Percentiles rank a stretch among this genome's conserved stretches.
phyloP scores from a whole-genome alignment of 805 yeast species.

The Candida taoyuanica region DNA sequence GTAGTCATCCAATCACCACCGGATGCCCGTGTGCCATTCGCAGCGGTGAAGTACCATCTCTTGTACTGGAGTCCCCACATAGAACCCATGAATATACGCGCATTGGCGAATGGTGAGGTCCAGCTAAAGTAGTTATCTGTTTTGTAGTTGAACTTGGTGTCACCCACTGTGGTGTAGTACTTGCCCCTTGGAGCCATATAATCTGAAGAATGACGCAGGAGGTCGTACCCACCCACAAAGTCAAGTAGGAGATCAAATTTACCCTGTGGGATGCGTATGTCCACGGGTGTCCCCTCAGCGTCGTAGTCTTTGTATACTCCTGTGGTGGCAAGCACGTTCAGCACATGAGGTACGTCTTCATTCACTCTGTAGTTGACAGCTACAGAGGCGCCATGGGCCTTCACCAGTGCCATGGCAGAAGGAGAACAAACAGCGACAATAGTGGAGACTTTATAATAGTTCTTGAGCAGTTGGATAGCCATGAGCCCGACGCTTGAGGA shows the following conservation, averaged over 20 bases:
- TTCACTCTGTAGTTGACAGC: slow-evolving; percentile 44
- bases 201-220: slow-evolving; percentile 35
- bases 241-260: slow-evolving; percentile 67
- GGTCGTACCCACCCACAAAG: slow-evolving; percentile 61
- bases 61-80: slow-evolving; percentile 35
- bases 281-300: slow-evolving; percentile 24
- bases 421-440: slow-evolving; percentile 59
- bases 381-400: slow-evolving; percentile 47
- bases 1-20: slow-evolving; percentile 34
- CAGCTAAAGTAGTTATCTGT: slow-evolving; percentile 33
- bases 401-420: slow-evolving; percentile 41
- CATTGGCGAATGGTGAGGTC: slow-evolving; percentile 32
- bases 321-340: slow-evolving; percentile 21
- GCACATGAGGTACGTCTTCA: slow-evolving; percentile 20
- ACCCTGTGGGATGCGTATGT: slow-evolving; percentile 16
- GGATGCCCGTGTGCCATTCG: slow-evolving; percentile 1
- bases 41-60: slow-evolving; percentile 33
- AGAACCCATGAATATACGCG: slow-evolving; percentile 33
- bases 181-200: slow-evolving; percentile 39
- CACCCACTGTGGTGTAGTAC: slow-evolving; percentile 63
- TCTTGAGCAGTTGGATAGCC: slow-evolving; percentile 55
- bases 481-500: slow-evolving; percentile 69
- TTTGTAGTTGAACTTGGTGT: slow-evolving; percentile 38
- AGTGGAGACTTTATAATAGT: slow-evolving; percentile 40
- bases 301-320: slow-evolving; percentile 32